Base-by-base conservation (phyloP, 495 filamentous ascomycete genomes). In the Xylaria longipes region DNA sequence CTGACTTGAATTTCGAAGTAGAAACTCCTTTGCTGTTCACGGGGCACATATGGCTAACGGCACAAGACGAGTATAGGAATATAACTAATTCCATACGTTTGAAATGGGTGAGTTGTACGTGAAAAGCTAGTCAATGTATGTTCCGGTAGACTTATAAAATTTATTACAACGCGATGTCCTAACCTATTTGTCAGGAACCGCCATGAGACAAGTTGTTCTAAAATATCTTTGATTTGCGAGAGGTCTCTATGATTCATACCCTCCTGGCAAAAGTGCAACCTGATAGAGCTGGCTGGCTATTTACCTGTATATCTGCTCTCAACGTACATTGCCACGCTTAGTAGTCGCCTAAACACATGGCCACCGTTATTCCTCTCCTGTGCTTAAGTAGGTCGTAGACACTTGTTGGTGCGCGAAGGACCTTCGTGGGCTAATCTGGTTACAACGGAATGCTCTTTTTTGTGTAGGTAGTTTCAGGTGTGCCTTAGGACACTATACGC, bases 271-370 rank as follows among this genome's bases (percentile, higher is more conserved):
- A 63, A 50, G 43, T 68, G 25, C 17, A 56, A 62, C 69, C 29
- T 50, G 69, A 71, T 50, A 66, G 69, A 71, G 62, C 20, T 62
- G 68, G n/a, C n/a, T n/a, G n/a, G 29, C 50, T 39, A 25, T 65
- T 62, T 71, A 65, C 50, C 69, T 64, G 22, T 63, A 64, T 64
- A 65, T 71, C 69, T 58, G 60, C 62, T 29, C 50, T 58, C 62
- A 66, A 71, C 62, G 62, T 66, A 65, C 69, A 71, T 71, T 66
- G 69, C 69, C 69, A 71, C 37, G 39, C 46, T 71, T 71, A 71
- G 37, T 65, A 66, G 69, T 56, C 62, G 62, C 69, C 69, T 52
- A 35, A 71, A 48, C 61, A 65, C 52, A 69, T 71, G 62, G 62
- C 61, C 50, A 65, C 62, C 62, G 17, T 58, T 37, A 65, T 57